phyloP scores from a whole-genome alignment of 768 basidiomycete genomes.

The Lentinula raphanica region DNA sequence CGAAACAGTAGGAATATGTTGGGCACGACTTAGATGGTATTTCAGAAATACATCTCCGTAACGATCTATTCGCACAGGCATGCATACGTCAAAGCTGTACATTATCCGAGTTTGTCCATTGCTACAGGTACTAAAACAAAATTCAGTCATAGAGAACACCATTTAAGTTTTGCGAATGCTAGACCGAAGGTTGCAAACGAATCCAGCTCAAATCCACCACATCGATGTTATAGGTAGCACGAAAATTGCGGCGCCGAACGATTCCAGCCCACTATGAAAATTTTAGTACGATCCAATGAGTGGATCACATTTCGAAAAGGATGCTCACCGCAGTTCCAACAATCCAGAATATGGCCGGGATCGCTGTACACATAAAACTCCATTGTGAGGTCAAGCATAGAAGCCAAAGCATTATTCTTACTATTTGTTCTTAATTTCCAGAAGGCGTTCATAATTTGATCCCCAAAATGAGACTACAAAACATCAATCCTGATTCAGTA shows the following conservation, averaged over 20 bases:
- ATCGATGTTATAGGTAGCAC: conserved; percentile 9
- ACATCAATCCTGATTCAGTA: not conserved
- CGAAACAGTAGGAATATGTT: not conserved
- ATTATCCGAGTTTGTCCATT: not conserved
- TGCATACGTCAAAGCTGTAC: conserved; percentile 1
- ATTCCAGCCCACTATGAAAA: conserved; percentile 9
- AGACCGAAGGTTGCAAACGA: no score
- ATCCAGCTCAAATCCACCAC: no score
- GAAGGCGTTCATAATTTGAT: conserved; percentile 16
- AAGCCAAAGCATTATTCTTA: conserved; percentile 8
- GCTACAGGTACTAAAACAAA: no score
- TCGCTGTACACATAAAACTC: conserved; percentile 13
- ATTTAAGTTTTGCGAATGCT: no score
- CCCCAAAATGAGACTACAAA: conserved; percentile 23
- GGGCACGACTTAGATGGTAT: not conserved
- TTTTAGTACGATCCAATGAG: not conserved
- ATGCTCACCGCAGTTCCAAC: conserved; percentile 23
- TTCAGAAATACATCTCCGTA: no score
- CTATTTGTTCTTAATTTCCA: conserved; percentile 25
- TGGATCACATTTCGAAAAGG: not conserved
- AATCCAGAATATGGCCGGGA: conserved; percentile 19
- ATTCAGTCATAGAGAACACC: no score
- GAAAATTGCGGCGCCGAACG: conserved; percentile 6
- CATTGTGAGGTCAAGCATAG: not conserved
- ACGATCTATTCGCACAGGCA: no score